Percentiles rank a stretch among this genome's conserved stretches.
Conservation (phyloP, 208 protist genomes). For the Kentomonas sorsogonicus region DNA sequence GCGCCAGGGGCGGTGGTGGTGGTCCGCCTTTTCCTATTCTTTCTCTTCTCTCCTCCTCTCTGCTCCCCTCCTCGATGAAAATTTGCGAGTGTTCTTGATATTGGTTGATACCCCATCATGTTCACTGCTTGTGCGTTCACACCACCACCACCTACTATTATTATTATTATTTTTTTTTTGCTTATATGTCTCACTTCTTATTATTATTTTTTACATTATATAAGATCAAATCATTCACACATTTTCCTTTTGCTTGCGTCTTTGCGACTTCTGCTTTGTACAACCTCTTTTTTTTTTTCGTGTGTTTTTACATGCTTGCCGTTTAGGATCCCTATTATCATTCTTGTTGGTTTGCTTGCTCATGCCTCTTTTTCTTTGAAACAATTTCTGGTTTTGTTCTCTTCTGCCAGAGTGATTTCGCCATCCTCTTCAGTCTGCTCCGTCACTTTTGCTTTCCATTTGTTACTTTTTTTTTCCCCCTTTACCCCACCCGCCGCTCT, state of each 20-base stretch:
- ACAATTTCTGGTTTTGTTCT: too few relatives aligned
- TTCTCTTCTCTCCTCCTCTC: not conserved
- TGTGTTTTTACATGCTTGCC: not conserved
- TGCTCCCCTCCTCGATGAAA: not conserved
- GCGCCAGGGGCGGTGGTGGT: not conserved
- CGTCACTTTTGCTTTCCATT: too few relatives aligned
- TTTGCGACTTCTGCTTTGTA: too few relatives aligned
- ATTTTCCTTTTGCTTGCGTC: too few relatives aligned
- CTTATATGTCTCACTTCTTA: constrained; percentile 6
- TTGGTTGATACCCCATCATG: not conserved
- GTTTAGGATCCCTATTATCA: constrained; percentile 1
- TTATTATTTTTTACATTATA: too few relatives aligned
- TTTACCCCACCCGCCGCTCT: too few relatives aligned
- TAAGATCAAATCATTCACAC: too few relatives aligned
- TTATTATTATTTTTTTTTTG: constrained; percentile 11
- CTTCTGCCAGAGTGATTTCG: too few relatives aligned
- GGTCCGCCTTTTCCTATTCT: not conserved
- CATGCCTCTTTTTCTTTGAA: constrained; percentile 3
- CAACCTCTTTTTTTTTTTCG: too few relatives aligned
- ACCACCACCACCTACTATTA: too few relatives aligned
- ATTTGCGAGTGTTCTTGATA: constrained; percentile 5
- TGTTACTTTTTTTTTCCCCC: too few relatives aligned
- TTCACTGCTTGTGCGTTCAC: constrained; percentile 1
- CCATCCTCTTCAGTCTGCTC: too few relatives aligned
- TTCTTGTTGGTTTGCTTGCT: not conserved